Conservation (phyloP, 805 yeast species). For the Candida montana region DNA sequence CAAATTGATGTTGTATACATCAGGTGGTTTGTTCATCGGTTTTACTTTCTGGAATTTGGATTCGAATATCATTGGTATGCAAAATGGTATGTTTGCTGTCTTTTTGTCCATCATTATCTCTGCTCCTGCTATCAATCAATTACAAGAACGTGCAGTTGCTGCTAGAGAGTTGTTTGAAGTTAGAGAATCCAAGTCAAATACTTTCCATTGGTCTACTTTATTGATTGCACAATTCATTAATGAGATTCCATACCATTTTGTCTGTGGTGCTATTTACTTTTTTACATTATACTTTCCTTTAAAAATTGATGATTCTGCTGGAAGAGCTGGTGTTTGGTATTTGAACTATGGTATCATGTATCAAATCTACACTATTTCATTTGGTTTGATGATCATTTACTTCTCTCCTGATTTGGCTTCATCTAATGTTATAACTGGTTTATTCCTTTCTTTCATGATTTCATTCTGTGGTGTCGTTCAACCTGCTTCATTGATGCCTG, state of each 20-base stretch:
- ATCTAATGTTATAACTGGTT: conserved; percentile 56
- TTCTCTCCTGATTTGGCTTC: conserved; percentile 65
- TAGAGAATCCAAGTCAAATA: conserved; percentile 66
- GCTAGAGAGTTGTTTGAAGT: conserved; percentile 65
- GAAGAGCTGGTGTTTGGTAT: conserved; percentile 46
- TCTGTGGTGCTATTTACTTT: conserved; percentile 46
- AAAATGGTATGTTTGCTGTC: conserved; percentile 54
- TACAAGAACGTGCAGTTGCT: conserved; percentile 53
- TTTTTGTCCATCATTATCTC: conserved; percentile 56
- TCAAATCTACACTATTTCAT: conserved; percentile 39
- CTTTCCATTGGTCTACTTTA: conserved; percentile 67
- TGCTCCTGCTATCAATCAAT: conserved; percentile 58
- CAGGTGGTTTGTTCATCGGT: conserved; percentile 65
- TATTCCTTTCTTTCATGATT: conserved; percentile 29
- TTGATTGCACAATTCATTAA: conserved; percentile 46
- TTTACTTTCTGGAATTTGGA: conserved; percentile 65
- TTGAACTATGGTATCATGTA: conserved; percentile 39
- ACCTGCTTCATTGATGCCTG: conserved; percentile 46
- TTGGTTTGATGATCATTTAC: conserved; percentile 47
- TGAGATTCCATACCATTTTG: conserved; percentile 57
- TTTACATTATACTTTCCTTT: conserved; percentile 49
- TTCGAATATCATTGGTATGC: conserved; percentile 49
- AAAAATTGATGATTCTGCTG: conserved; percentile 35
- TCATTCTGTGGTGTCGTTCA: conserved; percentile 35
- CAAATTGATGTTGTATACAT: conserved; percentile 45